Base-by-base conservation (phyloP, 192 early-diverging fungal genomes). In the Fimicolochytrium jonesii region DNA sequence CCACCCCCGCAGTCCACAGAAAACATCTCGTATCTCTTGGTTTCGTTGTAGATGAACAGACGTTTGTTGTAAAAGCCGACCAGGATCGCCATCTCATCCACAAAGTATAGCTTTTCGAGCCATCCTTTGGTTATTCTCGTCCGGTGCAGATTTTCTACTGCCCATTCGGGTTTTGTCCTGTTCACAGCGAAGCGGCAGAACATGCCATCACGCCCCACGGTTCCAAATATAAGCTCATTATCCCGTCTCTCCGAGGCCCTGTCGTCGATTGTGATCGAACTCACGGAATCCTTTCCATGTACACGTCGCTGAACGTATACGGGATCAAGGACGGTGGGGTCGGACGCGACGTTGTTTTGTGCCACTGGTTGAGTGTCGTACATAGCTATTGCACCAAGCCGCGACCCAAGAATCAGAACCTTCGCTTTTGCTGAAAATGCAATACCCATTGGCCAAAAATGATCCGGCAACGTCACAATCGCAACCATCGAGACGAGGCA, bases 111-210 rank as follows among this genome's bases (percentile, higher is more conserved):
- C 44, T 67, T 70, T 68, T 91, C 90, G 28, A 92, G 47, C 83
- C 88, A 87, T 6, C 90, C 92, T 33, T 75, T 77, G 4, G 92
- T 92, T 30, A 94, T 73, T 53, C 81, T 82, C n/a, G 79, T 75
- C 28, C 62, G 62, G 44, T 79, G 79, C 11, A 85, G 61, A 31
- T 73, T 72, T 64, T 88, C 82, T 15, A 83, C 25, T 33, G 57
- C 33, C 56, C 72, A 52, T 20, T 58, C 39, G 50, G 41, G 5
- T 29, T 37, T 28, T 26, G n/a, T 7, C 46, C 30, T 2, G 13
- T 29, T 28, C 57, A 71, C 11, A 4, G 22, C 41, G 39, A 39
- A 72, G 22, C 61, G 5, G 35, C 60, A 64, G 66, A 79, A 88
- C 22, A 72, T 69, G 1, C 88, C 88, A 70, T 89, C 86, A 20